Base-by-base conservation (phyloP, 2,329 filamentous ascomycete species). In the Gremmenia infestans region DNA sequence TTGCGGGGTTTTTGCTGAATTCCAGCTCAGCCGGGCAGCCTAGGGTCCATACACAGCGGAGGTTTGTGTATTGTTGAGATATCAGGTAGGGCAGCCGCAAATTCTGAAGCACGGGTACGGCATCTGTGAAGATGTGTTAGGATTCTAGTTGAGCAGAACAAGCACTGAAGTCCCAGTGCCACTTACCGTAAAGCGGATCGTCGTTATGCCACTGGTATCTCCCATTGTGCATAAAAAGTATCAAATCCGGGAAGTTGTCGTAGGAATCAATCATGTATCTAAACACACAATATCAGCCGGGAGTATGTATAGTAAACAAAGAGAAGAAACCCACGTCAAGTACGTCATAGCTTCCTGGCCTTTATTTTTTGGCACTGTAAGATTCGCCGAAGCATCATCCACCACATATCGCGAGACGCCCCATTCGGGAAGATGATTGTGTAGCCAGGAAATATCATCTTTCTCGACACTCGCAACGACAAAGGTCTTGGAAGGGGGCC, bases 181-280 rank as follows among this genome's bases (percentile, higher is more conserved):
- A 50, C 32, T 50, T 43, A 58, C 55, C 58, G 37, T 60, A 61
- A 17, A 61, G 15, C 7, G 60, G 50, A 37, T 63, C 60, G 28
- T 64, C 57, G 40, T 64, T 64, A 50, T 64, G 62, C 62, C 62
- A 64, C 17, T 60, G 54, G 78, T 76, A 49, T 76, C 77, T 62
- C 57, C 84, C 81, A 5, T 79, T 75, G 37, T 64, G 62, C 57
- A 64, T 58, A 51, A 64, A 63, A 28, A 64, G 56, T 22, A 58
- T 59, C 17, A 62, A 37, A 51, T 62, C 60, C 11, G 62, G 58
- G 5, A 85, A 73, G 8, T 75, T 66, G 47, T 83, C 73, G 68
- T 85, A 85, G 64, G 81, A 74, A 60, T 85, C 80, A 65, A 85
- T 81, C 57, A 85, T 78, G 67, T 81, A 84, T 48, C 56, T 58